Evolutionary conservation across 2,329 filamentous ascomycete genomes (phyloP), one percentile per base, ranked within the genome.

Genomic region (Coniochaeta pulveracea): DNA sequence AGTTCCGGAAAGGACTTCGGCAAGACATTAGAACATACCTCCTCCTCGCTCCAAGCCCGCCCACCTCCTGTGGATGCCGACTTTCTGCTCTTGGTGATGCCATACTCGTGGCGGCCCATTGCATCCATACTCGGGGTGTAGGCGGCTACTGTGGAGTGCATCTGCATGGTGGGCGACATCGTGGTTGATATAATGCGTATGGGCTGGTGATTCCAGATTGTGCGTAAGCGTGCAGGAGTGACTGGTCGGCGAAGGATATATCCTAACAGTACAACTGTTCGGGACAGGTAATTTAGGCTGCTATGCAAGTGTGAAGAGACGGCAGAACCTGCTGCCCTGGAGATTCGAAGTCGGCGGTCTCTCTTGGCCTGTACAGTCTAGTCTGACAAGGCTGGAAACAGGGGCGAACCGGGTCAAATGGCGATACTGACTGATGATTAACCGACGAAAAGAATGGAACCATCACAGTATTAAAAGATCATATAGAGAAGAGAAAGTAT

Each of bases 31-130:
- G n/a, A 23, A 49, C 67, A 47, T 65, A 85, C 82, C 76, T 88
- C 83, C 56, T 86, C 82, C 54, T 88, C 83, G 42, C 81, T 86
- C 83, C 83, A 89, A 37, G 82, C 82, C 54, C 83, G 70, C 46
- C 82, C 81, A 44, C 82, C 80, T 42, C 81, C 80, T 33, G 79
- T 81, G 38, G 80, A 76, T 15, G 74, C 69, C 40, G 69, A 60
- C 61, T 81, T 84, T 40, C 78, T 70, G 51, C 67, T 73, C 59
- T 83, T 81, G 38, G 63, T 60, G 50, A 78, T 61, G 35, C 72
- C 66, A 46, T 69, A 73, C 14, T 72, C 70, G 41, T 75, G 70
- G 40, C 70, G 67, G 39, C 69, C 65, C 47, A 71, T 60, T 40
- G 57, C 59, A 48, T 76, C 72, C 35, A 65, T 64, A 15, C 62